Base-by-base conservation (phyloP, 352 stramenopile genomes). In the Phytophthora multivora region DNA sequence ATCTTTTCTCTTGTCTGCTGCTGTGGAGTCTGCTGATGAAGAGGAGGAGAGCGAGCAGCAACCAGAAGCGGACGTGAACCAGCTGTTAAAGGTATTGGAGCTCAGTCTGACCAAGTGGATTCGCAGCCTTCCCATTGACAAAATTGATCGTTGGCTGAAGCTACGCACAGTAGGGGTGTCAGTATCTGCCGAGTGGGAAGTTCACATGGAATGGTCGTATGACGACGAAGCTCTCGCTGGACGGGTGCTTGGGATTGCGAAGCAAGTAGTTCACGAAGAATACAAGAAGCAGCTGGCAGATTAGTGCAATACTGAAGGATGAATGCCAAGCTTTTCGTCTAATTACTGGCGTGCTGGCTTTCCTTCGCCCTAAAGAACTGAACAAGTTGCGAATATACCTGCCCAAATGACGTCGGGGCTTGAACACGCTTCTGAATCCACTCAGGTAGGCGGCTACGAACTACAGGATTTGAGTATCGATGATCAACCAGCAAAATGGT, bases 401-500 rank as follows among this genome's bases (percentile, higher is more conserved):
- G 71, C 2, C 87, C 85, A 59, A 96, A 96, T 28, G 83, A 76
- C 8, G 49, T 48, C 18, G 76, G 65, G 23, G 83, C 77, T 54
- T 88, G 80, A 30, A 93, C 75, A 11, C 84, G 83, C 41, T 78
- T 71, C 48, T 96, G 86, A 46, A 96, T 96, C 88, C 88, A 96
- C 51, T 86, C 71, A 4, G 88, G 88, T 3, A 96, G 59, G 5
- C 84, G 82, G 11, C 67, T 81, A 18, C 86, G 84, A 63, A 93
- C 83, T 6, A 64, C 38, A 26, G 70, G 57, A 43, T 60, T 92
- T 30, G 73, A 72, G 63, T 99, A 99, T 13, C 98, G 88, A 70
- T 86, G 75, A 72, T 99, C 98, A 43, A 98, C 73, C 11, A 99
- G 76, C 15, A 99, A 66, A 59, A 99, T 98, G 21, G 87, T 88